These are phyloP conservation scores for Taphrina populina DNA, from an alignment of 1,139 yeast genomes.

Conservation along the genomic window DNA sequence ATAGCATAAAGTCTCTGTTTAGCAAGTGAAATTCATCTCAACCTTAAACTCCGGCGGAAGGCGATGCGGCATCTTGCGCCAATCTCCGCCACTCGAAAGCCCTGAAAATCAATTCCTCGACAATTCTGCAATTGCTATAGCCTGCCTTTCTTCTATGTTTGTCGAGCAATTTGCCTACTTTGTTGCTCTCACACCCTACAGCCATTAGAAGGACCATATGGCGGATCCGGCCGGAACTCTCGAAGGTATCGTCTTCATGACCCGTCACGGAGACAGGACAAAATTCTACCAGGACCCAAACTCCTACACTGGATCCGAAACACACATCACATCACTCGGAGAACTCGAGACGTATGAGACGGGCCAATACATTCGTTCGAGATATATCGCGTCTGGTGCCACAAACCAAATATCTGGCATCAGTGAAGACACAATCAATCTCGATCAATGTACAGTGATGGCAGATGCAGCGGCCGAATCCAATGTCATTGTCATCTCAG, in stretches of 20 bases:
- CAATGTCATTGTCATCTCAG: constrained; percentile 28
- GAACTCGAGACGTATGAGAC: constrained; percentile 22
- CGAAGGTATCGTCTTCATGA: constrained; percentile 41
- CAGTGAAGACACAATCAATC: constrained; percentile 18
- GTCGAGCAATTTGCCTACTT: background rate
- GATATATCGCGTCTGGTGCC: constrained; percentile 12
- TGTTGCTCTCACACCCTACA: background rate
- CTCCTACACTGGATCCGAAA: constrained; percentile 18
- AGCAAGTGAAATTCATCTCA: too few relatives aligned
- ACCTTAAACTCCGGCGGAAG: too few relatives aligned
- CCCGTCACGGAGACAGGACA: constrained; percentile 35
- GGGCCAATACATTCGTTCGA: constrained; percentile 25
- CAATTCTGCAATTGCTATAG: too few relatives aligned
- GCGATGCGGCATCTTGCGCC: too few relatives aligned
- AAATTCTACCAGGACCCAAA: constrained; percentile 27
- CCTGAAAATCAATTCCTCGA: too few relatives aligned
- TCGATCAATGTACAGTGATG: constrained; percentile 18
- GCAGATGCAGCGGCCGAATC: constrained; percentile 30
- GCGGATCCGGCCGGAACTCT: constrained; percentile 11
- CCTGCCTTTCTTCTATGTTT: too few relatives aligned
- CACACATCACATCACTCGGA: constrained; percentile 30
- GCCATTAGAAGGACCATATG: too few relatives aligned
- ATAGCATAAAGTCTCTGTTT: background rate
- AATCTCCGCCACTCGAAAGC: too few relatives aligned
- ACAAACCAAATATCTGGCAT: constrained; percentile 22